Base-by-base conservation (phyloP, 2,329 filamentous ascomycete species). In the Colletotrichum karsti region DNA sequence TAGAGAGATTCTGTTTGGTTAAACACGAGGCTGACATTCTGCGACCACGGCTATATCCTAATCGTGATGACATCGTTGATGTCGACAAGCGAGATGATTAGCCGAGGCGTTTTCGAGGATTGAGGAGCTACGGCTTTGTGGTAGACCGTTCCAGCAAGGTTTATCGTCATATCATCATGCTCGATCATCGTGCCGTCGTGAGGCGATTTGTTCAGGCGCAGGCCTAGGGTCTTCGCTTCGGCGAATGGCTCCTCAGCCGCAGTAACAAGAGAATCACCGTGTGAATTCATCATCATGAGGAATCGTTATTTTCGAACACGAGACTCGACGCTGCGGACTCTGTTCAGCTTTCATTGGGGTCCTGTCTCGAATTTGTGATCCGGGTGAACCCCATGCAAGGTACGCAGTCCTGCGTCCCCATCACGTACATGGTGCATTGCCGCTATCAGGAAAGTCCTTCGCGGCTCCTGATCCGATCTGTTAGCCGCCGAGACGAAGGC, bases 231-330 rank as follows among this genome's bases (percentile, higher is more conserved):
- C 10, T 35, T 35, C 33, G 33, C 33, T 13, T 35, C 10, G 33
- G 33, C 33, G 12, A 13, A 35, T n/a, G n/a, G n/a, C n/a, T n/a
- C n/a, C n/a, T n/a, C n/a, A n/a, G n/a, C n/a, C n/a, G n/a, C n/a
- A n/a, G n/a, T n/a, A n/a, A n/a, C n/a, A n/a, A n/a, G n/a, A n/a
- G n/a, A n/a, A n/a, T n/a, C n/a, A n/a, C n/a, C 20, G 30, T 6
- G 35, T 12, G 46, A 55, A 15, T 9, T 15, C 51, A 37, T 22
- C 18, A 8, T 18, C 35, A 7, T 24, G 15, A 39, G n/a, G 26
- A n/a, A 51, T 20, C 42, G 22, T 67, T 67, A 46, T 63, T 57
- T 63, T 53, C 15, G 59, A 57, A 63, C 59, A 63, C 60, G 64
- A 64, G 60, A 24, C 42, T 41, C 15, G 22, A 30, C 20, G 24